phyloP scores from a whole-genome alignment of 2,329 filamentous ascomycete species.

The Fusarium begoniae region DNA sequence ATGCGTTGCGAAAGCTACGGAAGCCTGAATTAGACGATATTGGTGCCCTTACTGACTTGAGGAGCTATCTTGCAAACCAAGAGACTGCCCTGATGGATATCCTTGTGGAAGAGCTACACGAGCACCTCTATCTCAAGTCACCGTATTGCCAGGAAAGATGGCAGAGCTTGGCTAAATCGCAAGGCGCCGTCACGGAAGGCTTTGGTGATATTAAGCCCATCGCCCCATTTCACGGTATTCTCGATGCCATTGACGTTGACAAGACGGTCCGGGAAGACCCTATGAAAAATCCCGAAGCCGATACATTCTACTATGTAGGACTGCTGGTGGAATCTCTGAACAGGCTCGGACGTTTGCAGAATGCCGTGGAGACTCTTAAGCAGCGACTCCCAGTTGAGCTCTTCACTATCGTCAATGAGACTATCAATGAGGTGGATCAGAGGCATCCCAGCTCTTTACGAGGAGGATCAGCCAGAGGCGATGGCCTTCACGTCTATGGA shows the following conservation, averaged over 20 bases:
- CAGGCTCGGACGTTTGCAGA: constrained; percentile 85
- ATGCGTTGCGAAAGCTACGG: constrained; percentile 82
- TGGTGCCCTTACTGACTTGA: constrained; percentile 84
- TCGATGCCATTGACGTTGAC: constrained; percentile 70
- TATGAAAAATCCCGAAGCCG: constrained; percentile 90
- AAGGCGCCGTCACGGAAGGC: constrained; percentile 62
- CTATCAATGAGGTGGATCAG: constrained; percentile 91
- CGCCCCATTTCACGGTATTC: constrained; percentile 65
- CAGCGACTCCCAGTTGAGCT: constrained; percentile 93
- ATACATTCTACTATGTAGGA: constrained; percentile 93
- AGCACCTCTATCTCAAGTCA: constrained; percentile 96
- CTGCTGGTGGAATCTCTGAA: constrained; percentile 89
- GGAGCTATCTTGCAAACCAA: constrained; percentile 90
- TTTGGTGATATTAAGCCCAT: constrained; percentile 58
- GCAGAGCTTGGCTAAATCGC: constrained; percentile 80
- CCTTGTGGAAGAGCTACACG: constrained; percentile 94
- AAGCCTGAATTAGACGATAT: constrained; percentile 92
- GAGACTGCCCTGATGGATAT: constrained; percentile 94
- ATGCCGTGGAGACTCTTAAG: constrained; percentile 89
- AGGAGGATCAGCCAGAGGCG: constrained; percentile 61
- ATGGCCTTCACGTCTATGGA: constrained; percentile 70
- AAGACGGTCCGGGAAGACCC: constrained; percentile 81
- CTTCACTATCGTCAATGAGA: constrained; percentile 93
- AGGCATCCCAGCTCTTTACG: constrained; percentile 85
- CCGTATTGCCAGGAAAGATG: constrained; percentile 97